Percentiles rank a stretch among this genome's conserved stretches.
These are phyloP conservation scores for Caloboletus firmus DNA, from an alignment of 1,284 basidiomycete genomes.

Conservation along the genomic window DNA sequence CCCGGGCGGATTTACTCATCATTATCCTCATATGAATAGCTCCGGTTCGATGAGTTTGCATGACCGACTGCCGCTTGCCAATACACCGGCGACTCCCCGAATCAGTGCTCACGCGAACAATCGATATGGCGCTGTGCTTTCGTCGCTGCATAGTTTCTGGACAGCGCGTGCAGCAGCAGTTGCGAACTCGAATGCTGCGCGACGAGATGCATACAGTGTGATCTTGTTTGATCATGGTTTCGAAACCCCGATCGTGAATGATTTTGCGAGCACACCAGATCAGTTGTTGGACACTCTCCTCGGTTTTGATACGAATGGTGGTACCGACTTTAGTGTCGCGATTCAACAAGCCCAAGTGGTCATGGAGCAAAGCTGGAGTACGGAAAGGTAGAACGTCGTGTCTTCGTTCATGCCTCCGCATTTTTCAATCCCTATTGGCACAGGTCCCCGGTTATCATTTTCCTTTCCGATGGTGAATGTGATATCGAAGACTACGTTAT, in stretches of 20 bases:
- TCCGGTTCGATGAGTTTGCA: constrained; percentile 49
- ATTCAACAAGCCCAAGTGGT: constrained; percentile 38
- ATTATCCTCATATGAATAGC: constrained; percentile 28
- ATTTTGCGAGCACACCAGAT: constrained; percentile 50
- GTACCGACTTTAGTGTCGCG: constrained; percentile 52
- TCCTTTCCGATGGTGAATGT: constrained; percentile 62
- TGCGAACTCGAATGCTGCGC: constrained; percentile 30
- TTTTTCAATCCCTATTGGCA: not conserved
- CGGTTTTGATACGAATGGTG: constrained; percentile 33
- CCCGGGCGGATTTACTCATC: not conserved
- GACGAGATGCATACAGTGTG: constrained; percentile 59
- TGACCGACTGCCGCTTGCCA: constrained; percentile 47
- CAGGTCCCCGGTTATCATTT: constrained; percentile 61
- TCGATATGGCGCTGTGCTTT: constrained; percentile 58
- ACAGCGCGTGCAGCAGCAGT: constrained; percentile 46
- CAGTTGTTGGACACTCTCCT: constrained; percentile 46
- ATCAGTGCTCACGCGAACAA: constrained; percentile 46
- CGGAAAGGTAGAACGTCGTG: constrained; percentile 45
- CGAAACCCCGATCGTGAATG: constrained; percentile 40
- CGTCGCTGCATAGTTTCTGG: constrained; percentile 57
- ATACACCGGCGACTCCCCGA: constrained; percentile 43
- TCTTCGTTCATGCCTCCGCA: not conserved
- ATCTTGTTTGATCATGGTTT: constrained; percentile 47
- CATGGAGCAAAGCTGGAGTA: constrained; percentile 55
- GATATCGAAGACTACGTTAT: constrained; percentile 41